phyloP scores from a whole-genome alignment of 257 asterid species.

The Fraxinus quadrangulata region DNA sequence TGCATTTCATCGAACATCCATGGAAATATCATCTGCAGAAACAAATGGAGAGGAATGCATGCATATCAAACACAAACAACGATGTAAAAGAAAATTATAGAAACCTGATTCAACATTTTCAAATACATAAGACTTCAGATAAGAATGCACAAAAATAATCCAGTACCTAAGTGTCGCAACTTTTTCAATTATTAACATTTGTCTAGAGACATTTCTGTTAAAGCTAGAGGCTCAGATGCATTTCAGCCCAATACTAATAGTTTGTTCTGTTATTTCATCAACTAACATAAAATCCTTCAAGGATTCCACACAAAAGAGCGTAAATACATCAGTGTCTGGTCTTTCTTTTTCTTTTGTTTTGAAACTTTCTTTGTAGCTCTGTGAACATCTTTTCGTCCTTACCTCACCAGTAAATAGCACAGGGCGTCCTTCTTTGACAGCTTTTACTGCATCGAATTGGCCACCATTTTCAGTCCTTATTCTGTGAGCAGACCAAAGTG shows the following conservation, averaged over 20 bases:
- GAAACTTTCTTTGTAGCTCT: constrained; percentile 4
- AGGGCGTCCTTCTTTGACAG: constrained; percentile 70
- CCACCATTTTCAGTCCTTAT: constrained; percentile 58
- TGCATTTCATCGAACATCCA: constrained; percentile 91
- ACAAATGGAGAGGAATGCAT: constrained; percentile 6
- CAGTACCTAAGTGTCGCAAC: background rate
- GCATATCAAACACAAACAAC: background rate
- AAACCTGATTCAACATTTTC: background rate
- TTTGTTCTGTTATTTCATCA: background rate
- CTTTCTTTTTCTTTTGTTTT: background rate
- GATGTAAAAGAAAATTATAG: background rate
- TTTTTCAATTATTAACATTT: too few species aligned
- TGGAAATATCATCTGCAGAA: constrained; percentile 83
- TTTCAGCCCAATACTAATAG: background rate
- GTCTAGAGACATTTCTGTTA: background rate
- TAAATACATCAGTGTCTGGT: too few species aligned
- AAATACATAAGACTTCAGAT: background rate
- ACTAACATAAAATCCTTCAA: too few species aligned
- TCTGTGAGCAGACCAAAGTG: constrained; percentile 89
- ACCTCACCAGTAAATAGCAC: constrained; percentile 96
- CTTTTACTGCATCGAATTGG: constrained; percentile 73
- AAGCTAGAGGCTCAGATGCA: background rate
- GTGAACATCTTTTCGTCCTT: constrained; percentile 25
- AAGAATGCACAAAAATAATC: background rate
- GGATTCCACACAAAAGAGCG: too few species aligned